Evolutionary conservation across 768 basidiomycete species (phyloP), one percentile per base, ranked within the genome.

Genomic region (Leccinum barrowsii): DNA sequence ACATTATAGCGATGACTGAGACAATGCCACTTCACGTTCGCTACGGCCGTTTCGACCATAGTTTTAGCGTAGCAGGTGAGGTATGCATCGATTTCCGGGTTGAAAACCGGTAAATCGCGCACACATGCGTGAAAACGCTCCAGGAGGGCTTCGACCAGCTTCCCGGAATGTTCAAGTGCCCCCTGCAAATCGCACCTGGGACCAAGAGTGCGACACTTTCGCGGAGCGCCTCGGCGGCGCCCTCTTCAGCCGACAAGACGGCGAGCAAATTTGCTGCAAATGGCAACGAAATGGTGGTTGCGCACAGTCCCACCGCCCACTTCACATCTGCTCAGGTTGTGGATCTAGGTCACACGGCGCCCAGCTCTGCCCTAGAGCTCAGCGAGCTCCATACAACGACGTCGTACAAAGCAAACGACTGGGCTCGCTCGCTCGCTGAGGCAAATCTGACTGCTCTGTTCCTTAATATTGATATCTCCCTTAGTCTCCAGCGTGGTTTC

Each of bases 241-340:
- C 66, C 2, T 51, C 61, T 0, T 5, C 46, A 2, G 19, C 53
- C 66, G 64, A 56, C 65, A 65, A 56, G 59, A 44, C 2, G 50
- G 55, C 2, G 24, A 46, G 11, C 34, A 54, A 1, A 21, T 64
- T 17, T 64, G 58, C 12, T 47, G 12, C 6, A 46, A 17, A 21
- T 64, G 63, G 58, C 61, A 59, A n/a, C 12, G 35, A 12, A n/a
- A 24, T 0, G 34, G 30, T 15, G 37, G 54, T 0, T 65, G 64
- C 2, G 1, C 22, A 2, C 40, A 52, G 11, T 22, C 12, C 1
- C 64, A 65, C 17, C 15, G 30, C 8, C 3, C 11, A 11, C 10
- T 26, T 2, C 63, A 65, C 17, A 12, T 60, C 30, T 65, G 61
- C 30, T 62, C 63, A 6, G 56, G 63, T 6, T 65, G 58, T 11